A percentile compares a stretch with the other conserved stretches of the same genome.
These are phyloP conservation scores for Parathielavia hyrcaniae DNA, from an alignment of 495 filamentous ascomycete species.

Conservation along the genomic window DNA sequence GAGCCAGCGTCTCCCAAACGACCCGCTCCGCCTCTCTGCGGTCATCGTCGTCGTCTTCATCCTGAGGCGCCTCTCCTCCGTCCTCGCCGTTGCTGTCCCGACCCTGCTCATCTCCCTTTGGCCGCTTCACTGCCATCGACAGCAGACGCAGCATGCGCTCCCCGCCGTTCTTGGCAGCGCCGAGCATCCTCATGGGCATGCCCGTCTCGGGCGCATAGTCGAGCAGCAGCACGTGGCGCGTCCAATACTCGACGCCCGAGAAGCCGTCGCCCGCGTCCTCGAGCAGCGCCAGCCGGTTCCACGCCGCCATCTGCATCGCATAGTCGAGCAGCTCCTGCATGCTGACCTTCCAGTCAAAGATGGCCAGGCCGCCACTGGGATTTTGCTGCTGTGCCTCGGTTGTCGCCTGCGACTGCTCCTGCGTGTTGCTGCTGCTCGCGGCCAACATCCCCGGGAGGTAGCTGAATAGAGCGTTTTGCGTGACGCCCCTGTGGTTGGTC, in stretches of 20 bases:
- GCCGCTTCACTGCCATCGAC: not conserved
- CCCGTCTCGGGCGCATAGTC: not conserved
- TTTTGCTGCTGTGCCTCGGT: conserved; percentile 2
- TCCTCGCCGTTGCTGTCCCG: not conserved
- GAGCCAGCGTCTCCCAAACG: conserved; percentile 1
- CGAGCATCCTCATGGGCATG: not conserved
- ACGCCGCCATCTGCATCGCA: not conserved
- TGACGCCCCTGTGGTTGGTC: not conserved
- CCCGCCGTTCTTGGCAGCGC: not conserved
- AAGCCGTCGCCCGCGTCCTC: conserved; percentile 1
- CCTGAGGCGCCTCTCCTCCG: not conserved
- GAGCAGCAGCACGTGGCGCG: not conserved
- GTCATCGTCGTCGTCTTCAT: not conserved
- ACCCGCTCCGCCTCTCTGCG: not conserved
- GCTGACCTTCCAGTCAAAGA: not conserved
- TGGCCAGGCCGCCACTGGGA: not conserved
- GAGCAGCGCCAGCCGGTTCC: not conserved
- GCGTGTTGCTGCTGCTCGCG: not conserved
- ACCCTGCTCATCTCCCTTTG: not conserved
- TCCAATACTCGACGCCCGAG: not conserved
- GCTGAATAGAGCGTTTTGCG: not conserved
- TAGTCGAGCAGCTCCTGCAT: conserved; percentile 1
- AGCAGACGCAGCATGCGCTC: not conserved
- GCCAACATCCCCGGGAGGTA: not conserved
- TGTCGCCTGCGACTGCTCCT: not conserved